Base-by-base conservation (phyloP, 805 yeast species). In the Ogataea parapolymorpha region DNA sequence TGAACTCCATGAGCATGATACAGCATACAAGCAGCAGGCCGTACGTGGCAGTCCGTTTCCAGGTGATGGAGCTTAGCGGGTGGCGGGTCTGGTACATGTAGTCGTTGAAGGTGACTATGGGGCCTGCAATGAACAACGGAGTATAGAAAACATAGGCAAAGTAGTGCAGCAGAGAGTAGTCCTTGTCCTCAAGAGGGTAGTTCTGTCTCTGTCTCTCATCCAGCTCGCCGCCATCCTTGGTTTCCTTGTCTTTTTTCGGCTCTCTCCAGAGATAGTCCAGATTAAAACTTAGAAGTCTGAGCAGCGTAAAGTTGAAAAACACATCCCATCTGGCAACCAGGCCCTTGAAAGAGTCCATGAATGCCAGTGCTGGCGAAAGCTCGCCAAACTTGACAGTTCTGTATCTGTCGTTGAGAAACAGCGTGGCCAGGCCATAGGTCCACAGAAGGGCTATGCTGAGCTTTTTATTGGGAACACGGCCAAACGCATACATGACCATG, bases 41-140 rank as follows among this genome's bases (percentile, higher is more conserved):
- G 61, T 90, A 93, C 0, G 74, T 63, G 1, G 71, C 37, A 0
- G 76, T 79, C 32, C 85, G 67, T 35, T 69, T 72, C 39, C 56
- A 45, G 38, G 75, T 72, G 26, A 85, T 81, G 0, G 95, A 75
- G 1, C 83, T 72, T 13, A 83, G 65, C 13, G 78, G 71, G 48
- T 74, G 70, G 26, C 67, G 65, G 3, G 82, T 69, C 66, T 93
- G 99, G 52, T 82, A 81, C 30, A 85, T 62, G 61, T 80, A 93
- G 62, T 93, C 99, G 65, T 93, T 93, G 69, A 85, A 93, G 0
- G 98, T 85, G 30, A 93, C 58, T 13, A 93, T 80, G 17, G 99
- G 99, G 1, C 99, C 99, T 2, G 96, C 97, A 52, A 93, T 81
- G 63, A 85, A 86, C 35, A 93, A 66, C 3, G 99, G 99, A 0